A percentile compares a stretch with the other conserved stretches of the same genome.
phyloP scores from a whole-genome alignment of 2,329 filamentous ascomycete species.

The Teratosphaeria gauchensis region DNA sequence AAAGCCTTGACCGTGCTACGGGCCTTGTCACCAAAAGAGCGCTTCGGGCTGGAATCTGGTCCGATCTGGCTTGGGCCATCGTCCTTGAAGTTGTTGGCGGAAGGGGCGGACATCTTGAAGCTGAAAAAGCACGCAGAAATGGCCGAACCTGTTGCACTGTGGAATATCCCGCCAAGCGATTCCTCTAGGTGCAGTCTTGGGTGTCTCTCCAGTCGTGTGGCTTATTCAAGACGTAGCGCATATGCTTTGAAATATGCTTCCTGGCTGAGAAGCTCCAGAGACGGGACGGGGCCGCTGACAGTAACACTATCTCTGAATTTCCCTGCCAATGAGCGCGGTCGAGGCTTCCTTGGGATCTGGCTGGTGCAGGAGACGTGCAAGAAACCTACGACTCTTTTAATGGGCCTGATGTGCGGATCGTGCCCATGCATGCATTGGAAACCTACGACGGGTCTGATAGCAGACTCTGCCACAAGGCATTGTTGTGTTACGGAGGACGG shows the following conservation, averaged over 20 bases:
- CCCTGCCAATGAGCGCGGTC: no score
- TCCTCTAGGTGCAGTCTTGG: not conserved
- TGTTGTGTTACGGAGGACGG: not conserved
- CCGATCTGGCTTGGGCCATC: slow-evolving; percentile 37
- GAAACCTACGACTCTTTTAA: not conserved
- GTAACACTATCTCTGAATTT: not conserved
- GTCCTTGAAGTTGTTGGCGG: slow-evolving; percentile 26
- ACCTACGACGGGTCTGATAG: not conserved
- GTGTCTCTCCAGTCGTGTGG: not conserved
- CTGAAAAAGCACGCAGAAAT: not conserved
- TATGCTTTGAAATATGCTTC: not conserved
- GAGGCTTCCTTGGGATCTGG: no score
- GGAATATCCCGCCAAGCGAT: not conserved
- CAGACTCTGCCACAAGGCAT: not conserved
- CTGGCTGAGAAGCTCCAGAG: not conserved
- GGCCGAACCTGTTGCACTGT: not conserved
- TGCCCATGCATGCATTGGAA: not conserved
- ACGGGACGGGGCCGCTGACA: not conserved
- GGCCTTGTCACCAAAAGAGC: slow-evolving; percentile 32
- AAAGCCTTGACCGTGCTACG: slow-evolving; percentile 35
- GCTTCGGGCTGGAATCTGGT: slow-evolving; percentile 31
- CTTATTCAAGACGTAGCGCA: not conserved
- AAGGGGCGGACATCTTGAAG: slow-evolving; percentile 1
- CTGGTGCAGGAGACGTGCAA: no score
- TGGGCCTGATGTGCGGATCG: not conserved